phyloP scores from a whole-genome alignment of 2,329 filamentous ascomycete species.

The Cytospora schulzeri region DNA sequence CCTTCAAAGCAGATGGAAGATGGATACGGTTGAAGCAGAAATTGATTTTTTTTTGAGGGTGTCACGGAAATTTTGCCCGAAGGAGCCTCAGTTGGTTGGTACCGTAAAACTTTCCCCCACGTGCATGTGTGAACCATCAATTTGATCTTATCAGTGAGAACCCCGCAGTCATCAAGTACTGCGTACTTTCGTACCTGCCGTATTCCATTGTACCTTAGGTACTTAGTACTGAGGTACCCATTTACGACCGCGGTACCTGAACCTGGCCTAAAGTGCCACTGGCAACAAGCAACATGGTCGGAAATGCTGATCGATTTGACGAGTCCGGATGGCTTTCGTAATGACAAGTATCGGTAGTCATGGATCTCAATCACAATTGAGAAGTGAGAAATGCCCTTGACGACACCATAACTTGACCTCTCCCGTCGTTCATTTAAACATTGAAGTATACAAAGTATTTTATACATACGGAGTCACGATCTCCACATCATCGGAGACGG shows the following conservation, averaged over 20 bases:
- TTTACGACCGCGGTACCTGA: too few relatives aligned
- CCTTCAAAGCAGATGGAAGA: background rate
- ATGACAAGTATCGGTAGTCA: background rate
- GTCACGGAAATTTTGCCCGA: background rate
- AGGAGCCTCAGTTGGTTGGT: background rate
- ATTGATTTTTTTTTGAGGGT: background rate
- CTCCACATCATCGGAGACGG: slow-evolving; percentile 10
- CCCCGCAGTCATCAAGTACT: background rate
- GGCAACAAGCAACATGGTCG: background rate
- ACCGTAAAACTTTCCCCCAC: background rate
- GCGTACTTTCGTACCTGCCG: too few relatives aligned
- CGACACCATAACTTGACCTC: too few relatives aligned
- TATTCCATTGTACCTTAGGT: too few relatives aligned
- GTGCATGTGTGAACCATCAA: background rate
- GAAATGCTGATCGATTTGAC: background rate
- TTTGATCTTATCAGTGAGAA: background rate
- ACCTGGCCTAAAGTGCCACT: too few relatives aligned
- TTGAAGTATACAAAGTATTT: background rate
- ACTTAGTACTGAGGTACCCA: background rate
- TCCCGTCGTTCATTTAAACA: too few relatives aligned
- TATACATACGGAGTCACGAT: background rate
- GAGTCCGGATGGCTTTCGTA: background rate
- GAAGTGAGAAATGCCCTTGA: background rate
- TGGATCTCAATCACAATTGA: background rate
- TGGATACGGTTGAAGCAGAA: background rate